Evolutionary conservation across 2,329 filamentous ascomycete species (phyloP).

Genomic region (Chaetomiaceae sp.): DNA sequence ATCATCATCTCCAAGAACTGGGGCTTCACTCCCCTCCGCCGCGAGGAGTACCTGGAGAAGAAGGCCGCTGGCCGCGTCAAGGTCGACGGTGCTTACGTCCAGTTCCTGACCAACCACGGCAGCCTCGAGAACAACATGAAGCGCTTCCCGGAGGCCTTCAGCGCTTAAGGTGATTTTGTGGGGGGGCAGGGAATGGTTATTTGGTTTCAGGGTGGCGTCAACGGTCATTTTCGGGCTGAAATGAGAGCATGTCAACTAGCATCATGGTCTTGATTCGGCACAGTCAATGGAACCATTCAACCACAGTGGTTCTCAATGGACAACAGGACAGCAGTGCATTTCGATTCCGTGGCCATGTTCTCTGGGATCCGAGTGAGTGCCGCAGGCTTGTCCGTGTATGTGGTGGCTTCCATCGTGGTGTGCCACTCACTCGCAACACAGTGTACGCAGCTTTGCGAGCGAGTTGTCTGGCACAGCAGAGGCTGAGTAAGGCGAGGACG

Average conservation of each 20-base stretch:
- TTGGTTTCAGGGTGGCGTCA: slow-evolving; percentile 31
- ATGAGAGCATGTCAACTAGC: slow-evolving; percentile 28
- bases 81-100: slow-evolving; percentile 98
- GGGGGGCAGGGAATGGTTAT: slow-evolving; percentile 28
- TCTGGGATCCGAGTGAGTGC: background rate
- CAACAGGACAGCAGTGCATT: slow-evolving; percentile 8
- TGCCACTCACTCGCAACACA: background rate
- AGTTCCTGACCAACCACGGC: slow-evolving; percentile 97
- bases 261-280: slow-evolving; percentile 28
- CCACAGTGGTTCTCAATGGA: slow-evolving; percentile 21
- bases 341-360: background rate
- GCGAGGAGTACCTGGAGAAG: slow-evolving; percentile 95
- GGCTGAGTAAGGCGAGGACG: background rate
- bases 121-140: slow-evolving; percentile 80
- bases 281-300: slow-evolving; percentile 29
- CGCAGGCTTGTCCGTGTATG: background rate
- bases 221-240: slow-evolving; percentile 30
- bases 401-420: background rate
- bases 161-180: slow-evolving; percentile 45
- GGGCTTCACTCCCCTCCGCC: slow-evolving; percentile 98
- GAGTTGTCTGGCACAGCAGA: background rate
- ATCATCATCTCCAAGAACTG: slow-evolving; percentile 99
- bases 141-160: slow-evolving; percentile 92
- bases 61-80: slow-evolving; percentile 90
- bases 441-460: too few relatives aligned